A percentile compares a stretch with the other conserved stretches of the same genome.
Conservation (phyloP, 129 eudicot species). For the Lonicera japonica region DNA sequence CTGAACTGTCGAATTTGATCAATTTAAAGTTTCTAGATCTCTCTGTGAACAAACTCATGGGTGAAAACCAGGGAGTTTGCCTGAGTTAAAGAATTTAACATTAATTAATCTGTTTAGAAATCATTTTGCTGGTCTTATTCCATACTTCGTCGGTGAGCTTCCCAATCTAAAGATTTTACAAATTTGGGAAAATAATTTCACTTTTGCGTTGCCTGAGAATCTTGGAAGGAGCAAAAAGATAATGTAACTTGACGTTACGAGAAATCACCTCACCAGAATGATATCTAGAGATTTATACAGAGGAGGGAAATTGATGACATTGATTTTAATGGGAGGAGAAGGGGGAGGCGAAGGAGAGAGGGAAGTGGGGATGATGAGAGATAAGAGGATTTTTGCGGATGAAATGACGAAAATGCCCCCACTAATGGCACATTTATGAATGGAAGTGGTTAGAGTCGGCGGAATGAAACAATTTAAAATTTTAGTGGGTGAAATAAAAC, state of each 20-base stretch:
- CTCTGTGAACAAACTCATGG: conserved; percentile 44
- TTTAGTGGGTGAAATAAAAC: no score
- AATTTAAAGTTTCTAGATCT: conserved; percentile 75
- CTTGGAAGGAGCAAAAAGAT: conserved; percentile 65
- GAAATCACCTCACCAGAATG: conserved; percentile 64
- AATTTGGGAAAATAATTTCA: conserved; percentile 79
- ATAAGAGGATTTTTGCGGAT: no score
- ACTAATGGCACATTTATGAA: no score
- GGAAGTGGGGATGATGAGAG: no score
- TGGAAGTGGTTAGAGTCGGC: no score
- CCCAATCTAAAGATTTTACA: conserved; percentile 70
- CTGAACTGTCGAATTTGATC: conserved; percentile 40
- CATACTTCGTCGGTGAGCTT: conserved; percentile 59
- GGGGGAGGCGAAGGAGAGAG: no score
- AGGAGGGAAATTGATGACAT: conserved; percentile 65
- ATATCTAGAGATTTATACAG: conserved; percentile 56
- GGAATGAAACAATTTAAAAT: no score
- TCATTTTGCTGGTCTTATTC: conserved; percentile 65
- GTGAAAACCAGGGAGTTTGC: conserved; percentile 60
- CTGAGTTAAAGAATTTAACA: no score
- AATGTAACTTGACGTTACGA: conserved; percentile 72
- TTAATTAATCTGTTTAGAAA: conserved; percentile 52
- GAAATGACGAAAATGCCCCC: no score
- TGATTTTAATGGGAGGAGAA: no score
- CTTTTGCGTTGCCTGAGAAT: conserved; percentile 54